A percentile compares a stretch with the other conserved stretches of the same genome.
phyloP scores from a whole-genome alignment of 2,329 filamentous ascomycete species.

The Neofusicoccum sp. region DNA sequence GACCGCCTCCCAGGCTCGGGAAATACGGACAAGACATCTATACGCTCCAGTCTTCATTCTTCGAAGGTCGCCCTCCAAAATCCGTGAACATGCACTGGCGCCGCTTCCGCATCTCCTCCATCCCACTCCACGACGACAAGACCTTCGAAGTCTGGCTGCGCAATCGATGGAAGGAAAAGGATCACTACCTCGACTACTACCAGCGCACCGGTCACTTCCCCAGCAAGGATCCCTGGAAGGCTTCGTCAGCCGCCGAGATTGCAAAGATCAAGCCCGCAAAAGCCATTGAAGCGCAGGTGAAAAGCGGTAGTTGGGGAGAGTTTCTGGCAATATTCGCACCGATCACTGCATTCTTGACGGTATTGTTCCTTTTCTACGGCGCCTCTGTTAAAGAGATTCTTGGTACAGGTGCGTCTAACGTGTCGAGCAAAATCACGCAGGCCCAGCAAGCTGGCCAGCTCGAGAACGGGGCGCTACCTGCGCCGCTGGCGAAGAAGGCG shows the following conservation, averaged over 20 bases:
- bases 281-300: conserved; percentile 52
- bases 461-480: conserved; percentile 7
- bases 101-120: conserved; percentile 76
- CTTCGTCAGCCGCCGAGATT: neutral
- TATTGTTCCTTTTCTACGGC: conserved; percentile 48
- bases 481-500: conserved; percentile 19
- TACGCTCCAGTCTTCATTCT: conserved; percentile 82
- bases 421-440: conserved; percentile 16
- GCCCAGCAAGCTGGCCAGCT: conserved; percentile 16
- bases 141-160: conserved; percentile 84
- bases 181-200: conserved; percentile 83
- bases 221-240: conserved; percentile 57
- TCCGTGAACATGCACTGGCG: conserved; percentile 98
- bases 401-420: conserved; percentile 15
- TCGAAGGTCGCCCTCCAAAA: conserved; percentile 85
- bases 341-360: conserved; percentile 53
- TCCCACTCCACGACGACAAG: conserved; percentile 74
- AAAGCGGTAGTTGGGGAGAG: conserved; percentile 53
- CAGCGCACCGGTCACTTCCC: conserved; percentile 76
- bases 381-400: conserved; percentile 28
- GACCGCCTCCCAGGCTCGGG: conserved; percentile 30
- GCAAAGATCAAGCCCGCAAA: conserved; percentile 37
- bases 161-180: conserved; percentile 89
- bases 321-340: conserved; percentile 56
- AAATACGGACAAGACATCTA: conserved; percentile 91